Evolutionary conservation across 2,329 filamentous ascomycete genomes (phyloP), one percentile per base, ranked within the genome.

Genomic region (Aureobasidium sp.): DNA sequence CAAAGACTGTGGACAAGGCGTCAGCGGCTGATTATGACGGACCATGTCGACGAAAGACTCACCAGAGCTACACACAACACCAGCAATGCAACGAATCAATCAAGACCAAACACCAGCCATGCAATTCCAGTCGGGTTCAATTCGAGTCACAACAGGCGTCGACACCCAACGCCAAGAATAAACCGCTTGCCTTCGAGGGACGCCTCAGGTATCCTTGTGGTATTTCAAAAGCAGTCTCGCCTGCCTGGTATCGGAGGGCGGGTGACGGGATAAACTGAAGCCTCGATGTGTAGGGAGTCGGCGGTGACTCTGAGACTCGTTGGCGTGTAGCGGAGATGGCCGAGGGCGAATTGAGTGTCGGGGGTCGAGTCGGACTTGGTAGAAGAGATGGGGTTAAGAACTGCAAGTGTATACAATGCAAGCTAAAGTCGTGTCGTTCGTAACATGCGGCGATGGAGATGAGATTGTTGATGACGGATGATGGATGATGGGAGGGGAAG

Each of bases 381-480:
- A n/a, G 41, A 30, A 57, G 53, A 27, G 53, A 57, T 41, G 41
- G n/a, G 57, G 45, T 15, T 59, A 59, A 59, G 57, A 59, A 45
- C 45, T 59, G 57, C 49, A 5, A 41, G 21, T 30, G 30, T 53
- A 61, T 54, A 47, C 59, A 61, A 61, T 54, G 49, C 49, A 54
- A 42, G 42, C 49, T 55, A 55, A 45, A 55, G 41, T 55, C 50
- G 49, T 61, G 29, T 61, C 47, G 48, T 48, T 61, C 49, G 42
- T 55, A 61, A 61, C 32, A 61, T 61, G 59, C 45, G 58, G 57
- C 53, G 58, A 60, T 60, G 54, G 52, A 63, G 62, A 63, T 61
- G 53, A 29, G 44, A 49, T 45, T 44, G 37, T 53, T 44, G 48
- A 49, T 54, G 47, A 49, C 41, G 53, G 59, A 37, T 52, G 62